These are phyloP conservation scores for Leccinum subgranulosum DNA, from an alignment of 768 basidiomycete genomes.

Conservation along the genomic window DNA sequence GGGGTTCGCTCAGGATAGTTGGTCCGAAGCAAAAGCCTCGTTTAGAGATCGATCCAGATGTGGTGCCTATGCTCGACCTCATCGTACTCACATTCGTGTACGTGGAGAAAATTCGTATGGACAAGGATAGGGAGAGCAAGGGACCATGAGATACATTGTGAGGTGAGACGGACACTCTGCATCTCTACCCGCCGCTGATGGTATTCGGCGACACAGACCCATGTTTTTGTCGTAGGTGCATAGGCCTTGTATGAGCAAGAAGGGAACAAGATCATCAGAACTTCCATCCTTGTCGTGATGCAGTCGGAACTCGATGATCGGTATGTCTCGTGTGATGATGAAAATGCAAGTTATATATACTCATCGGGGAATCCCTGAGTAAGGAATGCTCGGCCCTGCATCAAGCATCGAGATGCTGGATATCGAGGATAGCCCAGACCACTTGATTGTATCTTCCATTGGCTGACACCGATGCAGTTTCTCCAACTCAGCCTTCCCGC, in stretches of 20 bases:
- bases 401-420: neutral
- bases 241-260: neutral
- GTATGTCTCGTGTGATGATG: neutral
- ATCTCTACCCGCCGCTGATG: constrained; percentile 1
- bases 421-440: neutral
- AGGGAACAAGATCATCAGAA: neutral
- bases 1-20: constrained; percentile 17
- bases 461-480: neutral
- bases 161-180: neutral
- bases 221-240: constrained; percentile 9
- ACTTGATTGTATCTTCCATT: neutral
- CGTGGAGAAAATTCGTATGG: constrained; percentile 30
- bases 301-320: neutral
- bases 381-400: neutral
- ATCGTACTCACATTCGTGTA: constrained; percentile 31
- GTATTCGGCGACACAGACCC: neutral
- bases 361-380: neutral
- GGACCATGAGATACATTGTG: constrained; percentile 1
- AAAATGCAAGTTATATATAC: neutral
- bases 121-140: constrained; percentile 15
- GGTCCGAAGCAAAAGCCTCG: constrained; percentile 17
- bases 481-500: neutral
- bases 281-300: neutral
- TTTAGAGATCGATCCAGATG: constrained; percentile 17
- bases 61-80: constrained; percentile 26